phyloP scores from a whole-genome alignment of 129 eudicot genomes.

The Saussurea involucrata region DNA sequence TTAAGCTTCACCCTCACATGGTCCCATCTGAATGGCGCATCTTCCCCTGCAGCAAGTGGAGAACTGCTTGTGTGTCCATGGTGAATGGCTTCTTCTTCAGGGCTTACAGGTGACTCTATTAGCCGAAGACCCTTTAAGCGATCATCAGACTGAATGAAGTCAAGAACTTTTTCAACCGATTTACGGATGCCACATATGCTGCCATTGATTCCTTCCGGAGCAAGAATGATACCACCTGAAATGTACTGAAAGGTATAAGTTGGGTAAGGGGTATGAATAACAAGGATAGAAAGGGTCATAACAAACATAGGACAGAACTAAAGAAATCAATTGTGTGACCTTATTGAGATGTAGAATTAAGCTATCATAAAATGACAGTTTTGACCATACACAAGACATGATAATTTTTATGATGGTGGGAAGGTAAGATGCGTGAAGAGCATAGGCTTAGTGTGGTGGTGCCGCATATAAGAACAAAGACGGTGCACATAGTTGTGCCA shows the following conservation, averaged over 20 bases:
- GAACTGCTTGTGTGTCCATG: conserved; percentile 89
- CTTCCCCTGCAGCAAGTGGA: conserved; percentile 97
- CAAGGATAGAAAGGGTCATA: not conserved
- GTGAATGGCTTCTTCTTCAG: conserved; percentile 98
- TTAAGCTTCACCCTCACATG: conserved; percentile 96
- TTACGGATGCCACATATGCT: conserved; percentile 93
- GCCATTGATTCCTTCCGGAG: conserved; percentile 98
- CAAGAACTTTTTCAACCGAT: conserved; percentile 71
- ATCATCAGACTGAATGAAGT: conserved; percentile 70
- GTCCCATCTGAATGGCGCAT: conserved; percentile 97
- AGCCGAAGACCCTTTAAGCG: conserved; percentile 80
- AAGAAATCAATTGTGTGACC: not conserved
- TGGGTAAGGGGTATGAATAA: conserved; percentile 55
- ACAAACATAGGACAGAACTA: not conserved
- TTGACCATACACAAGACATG: not conserved
- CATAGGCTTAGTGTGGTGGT: too few relatives aligned
- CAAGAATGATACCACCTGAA: conserved; percentile 97
- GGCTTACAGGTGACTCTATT: conserved; percentile 89
- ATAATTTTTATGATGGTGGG: too few relatives aligned
- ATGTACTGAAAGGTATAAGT: conserved; percentile 75
- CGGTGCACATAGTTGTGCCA: too few relatives aligned
- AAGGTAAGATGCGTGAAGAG: too few relatives aligned
- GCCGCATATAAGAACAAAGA: too few relatives aligned
- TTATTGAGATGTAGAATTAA: not conserved
- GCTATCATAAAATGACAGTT: not conserved